These are phyloP conservation scores for Actinomucor elegans DNA, from an alignment of 371 early-diverging fungal species.

Conservation along the genomic window DNA sequence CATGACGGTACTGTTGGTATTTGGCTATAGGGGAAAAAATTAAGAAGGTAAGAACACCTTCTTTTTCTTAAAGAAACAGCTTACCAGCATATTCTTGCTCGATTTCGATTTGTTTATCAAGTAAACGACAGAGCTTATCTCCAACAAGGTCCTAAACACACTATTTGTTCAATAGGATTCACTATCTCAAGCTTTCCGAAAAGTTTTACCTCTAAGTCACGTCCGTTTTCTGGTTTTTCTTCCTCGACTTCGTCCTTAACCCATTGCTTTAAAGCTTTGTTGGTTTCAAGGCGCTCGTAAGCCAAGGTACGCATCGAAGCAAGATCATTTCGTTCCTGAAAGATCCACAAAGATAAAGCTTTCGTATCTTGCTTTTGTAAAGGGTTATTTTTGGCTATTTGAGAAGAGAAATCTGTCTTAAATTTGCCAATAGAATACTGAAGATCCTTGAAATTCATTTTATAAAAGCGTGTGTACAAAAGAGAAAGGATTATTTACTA, in stretches of 20 bases:
- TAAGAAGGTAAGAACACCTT: not conserved
- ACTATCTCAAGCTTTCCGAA: no score
- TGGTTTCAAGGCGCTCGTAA: slow-evolving; percentile 36
- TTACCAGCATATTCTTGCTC: slow-evolving; percentile 43
- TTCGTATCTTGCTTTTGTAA: slow-evolving; percentile 45
- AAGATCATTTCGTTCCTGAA: slow-evolving; percentile 41
- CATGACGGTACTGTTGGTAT: slow-evolving; percentile 45
- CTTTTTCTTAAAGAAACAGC: not conserved
- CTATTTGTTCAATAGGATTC: no score
- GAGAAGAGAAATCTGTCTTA: slow-evolving; percentile 40
- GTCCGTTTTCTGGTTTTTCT: slow-evolving; percentile 22
- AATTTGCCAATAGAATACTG: slow-evolving; percentile 45
- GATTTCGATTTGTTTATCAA: slow-evolving; percentile 36
- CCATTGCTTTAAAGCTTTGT: slow-evolving; percentile 35
- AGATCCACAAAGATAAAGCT: slow-evolving; percentile 42
- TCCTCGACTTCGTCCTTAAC: slow-evolving; percentile 29
- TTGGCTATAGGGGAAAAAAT: slow-evolving; percentile 28
- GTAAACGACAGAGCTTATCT: slow-evolving; percentile 28
- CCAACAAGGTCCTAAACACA: slow-evolving; percentile 35
- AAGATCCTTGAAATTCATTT: slow-evolving; percentile 48
- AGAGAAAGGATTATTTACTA: not conserved
- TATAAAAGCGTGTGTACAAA: not conserved
- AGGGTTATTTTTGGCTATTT: slow-evolving; percentile 44
- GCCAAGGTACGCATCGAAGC: slow-evolving; percentile 35
- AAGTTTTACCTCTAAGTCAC: slow-evolving; percentile 34